These are phyloP conservation scores for Coelastrella sp. DNA, from an alignment of 139 green algal genomes.

Conservation along the genomic window DNA sequence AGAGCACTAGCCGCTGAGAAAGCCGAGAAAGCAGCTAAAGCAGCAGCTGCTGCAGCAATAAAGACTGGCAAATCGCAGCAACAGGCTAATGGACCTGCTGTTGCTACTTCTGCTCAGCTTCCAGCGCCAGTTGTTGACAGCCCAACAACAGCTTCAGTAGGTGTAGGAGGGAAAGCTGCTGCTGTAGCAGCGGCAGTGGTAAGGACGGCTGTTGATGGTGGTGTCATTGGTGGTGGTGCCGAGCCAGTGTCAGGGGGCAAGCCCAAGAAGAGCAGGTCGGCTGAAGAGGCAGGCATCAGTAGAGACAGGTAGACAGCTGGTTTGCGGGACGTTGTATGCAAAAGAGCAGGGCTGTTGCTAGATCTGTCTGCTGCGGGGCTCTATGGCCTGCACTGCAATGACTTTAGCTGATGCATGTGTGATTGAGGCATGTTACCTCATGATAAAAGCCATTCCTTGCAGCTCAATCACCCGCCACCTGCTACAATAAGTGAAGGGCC, in stretches of 20 bases:
- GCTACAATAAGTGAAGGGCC: too few relatives aligned
- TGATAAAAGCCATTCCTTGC: too few relatives aligned
- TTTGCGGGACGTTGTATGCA: too few relatives aligned
- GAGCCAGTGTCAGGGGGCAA: background rate
- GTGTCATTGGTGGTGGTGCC: background rate
- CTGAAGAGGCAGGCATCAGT: constrained; percentile 39
- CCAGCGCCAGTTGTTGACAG: background rate
- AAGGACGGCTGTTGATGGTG: background rate
- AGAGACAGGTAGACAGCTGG: constrained; percentile 27
- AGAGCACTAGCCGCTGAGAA: constrained; percentile 57
- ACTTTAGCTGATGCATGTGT: too few relatives aligned
- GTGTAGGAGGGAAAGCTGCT: background rate
- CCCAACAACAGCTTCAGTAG: background rate
- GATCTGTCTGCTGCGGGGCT: background rate
- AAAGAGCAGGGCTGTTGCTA: background rate
- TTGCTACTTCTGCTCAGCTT: background rate
- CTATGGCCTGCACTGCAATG: background rate
- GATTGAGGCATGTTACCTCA: too few relatives aligned
- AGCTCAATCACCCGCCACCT: too few relatives aligned
- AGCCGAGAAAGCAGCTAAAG: constrained; percentile 35
- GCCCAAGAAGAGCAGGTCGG: constrained; percentile 38
- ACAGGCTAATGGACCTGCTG: background rate
- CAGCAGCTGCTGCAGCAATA: constrained; percentile 5
- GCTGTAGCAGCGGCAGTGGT: background rate
- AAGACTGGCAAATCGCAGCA: constrained; percentile 13